These are phyloP conservation scores for Scleroderma bovista DNA, from an alignment of 768 basidiomycete genomes.

Conservation along the genomic window DNA sequence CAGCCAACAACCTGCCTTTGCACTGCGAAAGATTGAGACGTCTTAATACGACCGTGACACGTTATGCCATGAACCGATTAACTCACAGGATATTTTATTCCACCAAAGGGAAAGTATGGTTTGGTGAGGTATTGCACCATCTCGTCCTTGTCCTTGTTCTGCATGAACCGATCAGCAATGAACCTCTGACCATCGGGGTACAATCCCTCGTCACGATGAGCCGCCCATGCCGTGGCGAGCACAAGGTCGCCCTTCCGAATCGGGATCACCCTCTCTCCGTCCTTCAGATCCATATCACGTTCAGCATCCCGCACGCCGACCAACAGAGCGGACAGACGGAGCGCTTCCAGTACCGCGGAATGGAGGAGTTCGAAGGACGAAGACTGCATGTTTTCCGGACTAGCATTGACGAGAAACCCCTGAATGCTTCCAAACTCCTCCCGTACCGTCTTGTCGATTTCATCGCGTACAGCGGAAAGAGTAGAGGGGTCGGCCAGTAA, in stretches of 20 bases:
- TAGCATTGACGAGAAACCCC: conserved; percentile 5
- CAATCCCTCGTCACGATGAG: conserved; percentile 10
- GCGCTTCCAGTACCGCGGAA: conserved; percentile 23
- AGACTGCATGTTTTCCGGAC: conserved; percentile 11
- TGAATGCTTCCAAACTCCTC: conserved; percentile 8
- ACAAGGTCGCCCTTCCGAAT: conserved; percentile 18
- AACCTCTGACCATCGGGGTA: conserved; percentile 13
- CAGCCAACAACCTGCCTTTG: not conserved
- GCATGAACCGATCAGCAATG: conserved; percentile 17
- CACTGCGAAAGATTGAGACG: not conserved
- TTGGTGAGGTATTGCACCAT: conserved; percentile 11
- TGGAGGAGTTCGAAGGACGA: conserved; percentile 14
- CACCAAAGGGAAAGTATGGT: conserved; percentile 14
- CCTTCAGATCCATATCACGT: conserved; percentile 12
- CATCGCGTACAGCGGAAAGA: conserved; percentile 40
- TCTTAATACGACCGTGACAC: not conserved
- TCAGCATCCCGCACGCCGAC: conserved; percentile 12
- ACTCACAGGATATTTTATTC: conserved; percentile 16
- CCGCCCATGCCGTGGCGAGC: conserved; percentile 13
- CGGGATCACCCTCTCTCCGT: conserved; percentile 4
- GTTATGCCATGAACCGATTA: too few relatives aligned
- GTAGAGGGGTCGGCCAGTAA: conserved; percentile 39
- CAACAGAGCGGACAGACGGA: conserved; percentile 16
- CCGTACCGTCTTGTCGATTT: conserved; percentile 34
- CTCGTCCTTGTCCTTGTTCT: conserved; percentile 7